Evolutionary conservation across 1,284 basidiomycete genomes (phyloP).

Genomic region (Cystobasidiaceae sp.): DNA sequence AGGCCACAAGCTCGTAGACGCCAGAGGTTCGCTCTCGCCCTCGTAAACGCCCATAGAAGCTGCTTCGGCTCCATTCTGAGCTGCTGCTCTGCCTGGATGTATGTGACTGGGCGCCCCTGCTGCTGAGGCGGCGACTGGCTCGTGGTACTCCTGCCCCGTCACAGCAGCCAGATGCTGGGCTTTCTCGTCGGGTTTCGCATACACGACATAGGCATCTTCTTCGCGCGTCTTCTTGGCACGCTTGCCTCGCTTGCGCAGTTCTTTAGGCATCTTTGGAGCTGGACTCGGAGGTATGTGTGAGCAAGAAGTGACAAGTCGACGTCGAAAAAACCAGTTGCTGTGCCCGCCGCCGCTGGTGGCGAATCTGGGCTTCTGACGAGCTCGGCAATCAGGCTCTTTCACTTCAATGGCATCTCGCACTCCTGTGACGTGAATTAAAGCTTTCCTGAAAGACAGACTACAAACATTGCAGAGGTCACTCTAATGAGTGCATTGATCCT

Average conservation of each 20-base stretch:
- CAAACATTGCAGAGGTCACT: too few species aligned
- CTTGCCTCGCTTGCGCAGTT: conserved; percentile 29
- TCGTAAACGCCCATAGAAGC: not conserved
- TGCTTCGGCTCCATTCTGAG: not conserved
- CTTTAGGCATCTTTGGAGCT: conserved; percentile 31
- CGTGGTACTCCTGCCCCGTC: conserved; percentile 23
- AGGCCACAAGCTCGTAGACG: conserved; percentile 33
- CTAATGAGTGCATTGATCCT: too few species aligned
- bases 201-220: conserved; percentile 27
- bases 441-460: too few species aligned
- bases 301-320: not conserved
- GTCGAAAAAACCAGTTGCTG: not conserved
- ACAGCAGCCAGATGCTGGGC: conserved; percentile 14
- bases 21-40: not conserved
- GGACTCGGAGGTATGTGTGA: not conserved
- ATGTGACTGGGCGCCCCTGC: not conserved
- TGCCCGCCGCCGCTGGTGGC: too few species aligned
- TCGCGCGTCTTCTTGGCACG: conserved; percentile 28
- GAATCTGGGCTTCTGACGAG: too few species aligned
- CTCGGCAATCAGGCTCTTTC: too few species aligned
- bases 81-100: not conserved
- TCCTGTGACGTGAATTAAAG: too few species aligned
- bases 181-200: conserved; percentile 27
- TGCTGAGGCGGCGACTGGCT: not conserved
- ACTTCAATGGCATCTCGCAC: too few species aligned